These are phyloP conservation scores for Sugiyamaella lignohabitans DNA, from an alignment of 805 yeast genomes.

Conservation along the genomic window DNA sequence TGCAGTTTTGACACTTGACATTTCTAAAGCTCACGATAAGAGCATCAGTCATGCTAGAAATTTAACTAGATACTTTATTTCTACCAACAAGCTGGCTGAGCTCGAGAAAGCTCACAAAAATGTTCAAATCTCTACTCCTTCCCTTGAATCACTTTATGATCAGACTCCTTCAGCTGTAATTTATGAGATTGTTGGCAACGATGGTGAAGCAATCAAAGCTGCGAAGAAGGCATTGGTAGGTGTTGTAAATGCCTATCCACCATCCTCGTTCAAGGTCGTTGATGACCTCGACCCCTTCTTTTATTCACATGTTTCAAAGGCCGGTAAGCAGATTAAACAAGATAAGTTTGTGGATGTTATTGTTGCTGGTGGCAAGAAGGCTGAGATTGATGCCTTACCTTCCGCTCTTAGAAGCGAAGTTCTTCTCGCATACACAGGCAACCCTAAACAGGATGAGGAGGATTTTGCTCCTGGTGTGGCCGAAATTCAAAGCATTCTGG, in stretches of 20 bases:
- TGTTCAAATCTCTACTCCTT: constrained; percentile 46
- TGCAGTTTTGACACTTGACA: constrained; percentile 63
- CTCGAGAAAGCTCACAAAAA: constrained; percentile 36
- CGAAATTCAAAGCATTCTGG: constrained; percentile 52
- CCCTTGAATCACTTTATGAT: constrained; percentile 39
- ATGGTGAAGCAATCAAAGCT: constrained; percentile 44
- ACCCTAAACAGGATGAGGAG: constrained; percentile 37
- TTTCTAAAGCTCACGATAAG: constrained; percentile 85
- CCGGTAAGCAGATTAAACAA: constrained; percentile 26
- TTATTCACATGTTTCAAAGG: constrained; percentile 37
- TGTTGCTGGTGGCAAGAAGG: constrained; percentile 22
- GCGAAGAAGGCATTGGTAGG: constrained; percentile 73
- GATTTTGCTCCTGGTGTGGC: constrained; percentile 68
- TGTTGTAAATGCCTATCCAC: constrained; percentile 65
- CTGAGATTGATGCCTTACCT: too few species aligned
- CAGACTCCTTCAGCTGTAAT: constrained; percentile 40
- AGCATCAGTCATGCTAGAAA: constrained; percentile 68
- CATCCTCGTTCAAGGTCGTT: constrained; percentile 52
- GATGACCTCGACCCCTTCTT: constrained; percentile 64
- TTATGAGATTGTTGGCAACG: constrained; percentile 54
- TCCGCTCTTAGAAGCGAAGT: too few species aligned
- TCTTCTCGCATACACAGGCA: constrained; percentile 48
- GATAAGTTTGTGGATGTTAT: constrained; percentile 47
- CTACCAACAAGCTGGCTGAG: constrained; percentile 29
- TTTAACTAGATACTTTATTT: constrained; percentile 56